Conservation (phyloP, 78 protist species). For the Cyanophora paradoxa region DNA sequence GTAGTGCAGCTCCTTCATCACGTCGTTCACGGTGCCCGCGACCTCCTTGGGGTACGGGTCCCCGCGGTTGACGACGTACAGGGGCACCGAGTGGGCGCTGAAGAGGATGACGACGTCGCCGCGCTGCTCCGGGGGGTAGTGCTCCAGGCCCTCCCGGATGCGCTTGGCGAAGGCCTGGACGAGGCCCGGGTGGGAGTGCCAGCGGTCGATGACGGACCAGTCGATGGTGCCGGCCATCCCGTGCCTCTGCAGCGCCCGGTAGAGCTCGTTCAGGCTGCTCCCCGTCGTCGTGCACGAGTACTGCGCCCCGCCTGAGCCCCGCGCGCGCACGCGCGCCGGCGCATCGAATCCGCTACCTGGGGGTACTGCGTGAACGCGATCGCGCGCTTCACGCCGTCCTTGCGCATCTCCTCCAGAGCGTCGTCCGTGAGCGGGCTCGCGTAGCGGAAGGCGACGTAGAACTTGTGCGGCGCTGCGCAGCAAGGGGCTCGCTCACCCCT, state of each 20-base stretch:
- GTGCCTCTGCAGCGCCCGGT: background rate
- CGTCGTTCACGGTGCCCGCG: constrained; percentile 1
- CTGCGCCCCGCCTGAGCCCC: background rate
- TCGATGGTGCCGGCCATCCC: constrained; percentile 1
- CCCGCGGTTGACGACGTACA: constrained; percentile 70
- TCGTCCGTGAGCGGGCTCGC: constrained; percentile 69
- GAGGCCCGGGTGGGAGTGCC: constrained; percentile 51
- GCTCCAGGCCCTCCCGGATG: constrained; percentile 18
- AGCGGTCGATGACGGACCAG: constrained; percentile 69
- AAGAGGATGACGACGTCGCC: constrained; percentile 45
- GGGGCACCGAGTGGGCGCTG: constrained; percentile 83
- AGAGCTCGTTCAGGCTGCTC: constrained; percentile 57
- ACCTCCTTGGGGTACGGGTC: constrained; percentile 56
- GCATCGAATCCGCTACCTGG: too few relatives aligned
- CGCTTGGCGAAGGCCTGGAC: constrained; percentile 44
- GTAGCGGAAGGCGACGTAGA: constrained; percentile 69
- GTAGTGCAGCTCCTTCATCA: constrained; percentile 2
- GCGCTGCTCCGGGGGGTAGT: background rate
- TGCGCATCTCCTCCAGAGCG: constrained; percentile 50
- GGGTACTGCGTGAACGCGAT: constrained; percentile 83
- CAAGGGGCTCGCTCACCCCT: background rate
- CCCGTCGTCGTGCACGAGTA: constrained; percentile 72
- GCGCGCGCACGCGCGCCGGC: too few relatives aligned
- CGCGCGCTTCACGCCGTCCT: constrained; percentile 59
- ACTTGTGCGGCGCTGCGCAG: constrained; percentile 74